Conservation (phyloP, 2,329 filamentous ascomycete species). For the Colletotrichum tofieldiae region DNA sequence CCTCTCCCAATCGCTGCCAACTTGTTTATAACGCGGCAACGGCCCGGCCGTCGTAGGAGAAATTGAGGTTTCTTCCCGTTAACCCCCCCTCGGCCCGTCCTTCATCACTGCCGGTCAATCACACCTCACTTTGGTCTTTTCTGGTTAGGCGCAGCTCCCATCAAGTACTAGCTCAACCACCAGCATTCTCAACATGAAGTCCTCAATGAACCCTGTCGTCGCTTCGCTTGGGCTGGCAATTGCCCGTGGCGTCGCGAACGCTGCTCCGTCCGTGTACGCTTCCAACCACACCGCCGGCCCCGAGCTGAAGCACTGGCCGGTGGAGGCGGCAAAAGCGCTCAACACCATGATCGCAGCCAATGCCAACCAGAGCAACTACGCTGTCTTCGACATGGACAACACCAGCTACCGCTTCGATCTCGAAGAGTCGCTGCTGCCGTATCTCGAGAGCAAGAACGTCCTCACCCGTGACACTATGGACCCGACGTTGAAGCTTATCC, state of each 20-base stretch:
- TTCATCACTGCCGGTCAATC: slow-evolving; percentile 12
- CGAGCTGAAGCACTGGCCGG: slow-evolving; percentile 54
- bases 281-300: slow-evolving; percentile 42
- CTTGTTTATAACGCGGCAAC: slow-evolving; percentile 31
- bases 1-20: not conserved
- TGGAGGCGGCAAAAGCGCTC: slow-evolving; percentile 53
- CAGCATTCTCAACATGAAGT: slow-evolving; percentile 30
- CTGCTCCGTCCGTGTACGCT: slow-evolving; percentile 28
- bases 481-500: slow-evolving; percentile 57
- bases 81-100: slow-evolving; percentile 30
- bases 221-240: slow-evolving; percentile 37
- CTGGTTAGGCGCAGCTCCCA: slow-evolving; percentile 22
- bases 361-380: slow-evolving; percentile 56
- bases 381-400: slow-evolving; percentile 64
- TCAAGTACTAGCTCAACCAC: slow-evolving; percentile 14
- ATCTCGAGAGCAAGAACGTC: slow-evolving; percentile 58
- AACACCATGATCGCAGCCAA: slow-evolving; percentile 57
- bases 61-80: not conserved
- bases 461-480: slow-evolving; percentile 59
- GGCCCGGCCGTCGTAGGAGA: slow-evolving; percentile 11
- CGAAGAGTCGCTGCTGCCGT: slow-evolving; percentile 61
- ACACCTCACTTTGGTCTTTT: slow-evolving; percentile 21
- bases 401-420: slow-evolving; percentile 60
- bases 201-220: slow-evolving; percentile 30
- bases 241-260: slow-evolving; percentile 31